Evolutionary conservation across 148 eudicot species (phyloP).

Genomic region (Chenopodium berlandieri): DNA sequence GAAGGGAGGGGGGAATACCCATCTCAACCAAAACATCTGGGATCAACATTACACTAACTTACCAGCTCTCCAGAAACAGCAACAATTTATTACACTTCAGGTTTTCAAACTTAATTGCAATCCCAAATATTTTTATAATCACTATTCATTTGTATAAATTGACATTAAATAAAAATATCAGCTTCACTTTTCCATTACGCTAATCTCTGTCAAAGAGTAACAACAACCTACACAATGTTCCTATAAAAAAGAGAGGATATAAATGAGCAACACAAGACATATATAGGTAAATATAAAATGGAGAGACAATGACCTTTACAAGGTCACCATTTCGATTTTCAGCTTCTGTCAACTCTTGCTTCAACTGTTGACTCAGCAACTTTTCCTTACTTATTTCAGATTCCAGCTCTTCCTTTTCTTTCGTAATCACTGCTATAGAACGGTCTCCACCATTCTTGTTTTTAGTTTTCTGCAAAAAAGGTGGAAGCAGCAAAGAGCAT

Average conservation of each 20-base stretch:
- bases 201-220: background rate
- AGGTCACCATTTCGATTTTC: constrained; percentile 71
- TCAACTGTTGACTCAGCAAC: constrained; percentile 56
- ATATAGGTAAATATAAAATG: background rate
- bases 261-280: background rate
- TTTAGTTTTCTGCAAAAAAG: constrained; percentile 49
- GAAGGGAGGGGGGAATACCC: background rate
- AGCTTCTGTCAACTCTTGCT: constrained; percentile 78
- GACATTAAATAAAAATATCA: background rate
- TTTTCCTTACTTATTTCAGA: constrained; percentile 62
- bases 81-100: background rate
- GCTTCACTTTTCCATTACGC: background rate
- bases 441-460: constrained; percentile 46
- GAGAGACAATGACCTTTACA: constrained; percentile 54
- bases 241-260: background rate
- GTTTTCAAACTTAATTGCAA: background rate
- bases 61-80: background rate
- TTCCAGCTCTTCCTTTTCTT: constrained; percentile 76
- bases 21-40: background rate
- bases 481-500: background rate
- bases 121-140: background rate
- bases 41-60: background rate
- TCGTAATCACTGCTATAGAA: constrained; percentile 49
- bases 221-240: background rate
- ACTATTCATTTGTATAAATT: background rate